Conservation (phyloP, 192 early-diverging fungal genomes). For the Thamnidium elegans region DNA sequence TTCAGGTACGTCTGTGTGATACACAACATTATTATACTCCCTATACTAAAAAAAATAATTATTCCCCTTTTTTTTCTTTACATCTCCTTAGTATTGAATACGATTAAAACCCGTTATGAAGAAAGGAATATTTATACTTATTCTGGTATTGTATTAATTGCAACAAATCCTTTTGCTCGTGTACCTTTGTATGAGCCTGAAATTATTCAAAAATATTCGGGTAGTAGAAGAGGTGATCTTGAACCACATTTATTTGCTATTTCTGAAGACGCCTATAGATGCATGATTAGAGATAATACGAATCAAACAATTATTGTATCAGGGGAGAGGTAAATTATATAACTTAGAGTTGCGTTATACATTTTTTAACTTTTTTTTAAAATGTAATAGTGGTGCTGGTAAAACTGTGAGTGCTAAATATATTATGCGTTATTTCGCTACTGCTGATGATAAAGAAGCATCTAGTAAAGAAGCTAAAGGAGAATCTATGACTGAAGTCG, state of each 20-base stretch:
- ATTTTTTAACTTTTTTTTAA: not conserved
- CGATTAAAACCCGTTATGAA: constrained; percentile 84
- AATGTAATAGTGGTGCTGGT: constrained; percentile 76
- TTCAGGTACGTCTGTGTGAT: constrained; percentile 41
- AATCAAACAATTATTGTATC: constrained; percentile 99
- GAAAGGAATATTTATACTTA: constrained; percentile 98
- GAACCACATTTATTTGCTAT: constrained; percentile 99
- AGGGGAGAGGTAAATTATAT: constrained; percentile 71
- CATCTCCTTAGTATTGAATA: constrained; percentile 72
- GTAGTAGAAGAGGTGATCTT: constrained; percentile 88
- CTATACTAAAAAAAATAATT: not conserved
- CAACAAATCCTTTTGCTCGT: constrained; percentile 91
- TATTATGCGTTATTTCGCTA: constrained; percentile 97
- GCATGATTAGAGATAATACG: constrained; percentile 87
- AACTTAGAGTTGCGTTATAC: not conserved
- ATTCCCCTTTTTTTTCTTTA: not conserved
- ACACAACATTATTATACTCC: not conserved
- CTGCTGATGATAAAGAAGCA: constrained; percentile 66
- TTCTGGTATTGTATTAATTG: constrained; percentile 97
- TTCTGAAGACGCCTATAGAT: constrained; percentile 95
- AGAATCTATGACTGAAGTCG: constrained; percentile 63
- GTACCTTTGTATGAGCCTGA: constrained; percentile 89
- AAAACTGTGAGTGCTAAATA: constrained; percentile 98
- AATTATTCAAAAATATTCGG: constrained; percentile 90
- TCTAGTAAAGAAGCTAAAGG: constrained; percentile 38